Conservation (phyloP, 192 early-diverging fungal genomes). For the Diversispora epigaea region DNA sequence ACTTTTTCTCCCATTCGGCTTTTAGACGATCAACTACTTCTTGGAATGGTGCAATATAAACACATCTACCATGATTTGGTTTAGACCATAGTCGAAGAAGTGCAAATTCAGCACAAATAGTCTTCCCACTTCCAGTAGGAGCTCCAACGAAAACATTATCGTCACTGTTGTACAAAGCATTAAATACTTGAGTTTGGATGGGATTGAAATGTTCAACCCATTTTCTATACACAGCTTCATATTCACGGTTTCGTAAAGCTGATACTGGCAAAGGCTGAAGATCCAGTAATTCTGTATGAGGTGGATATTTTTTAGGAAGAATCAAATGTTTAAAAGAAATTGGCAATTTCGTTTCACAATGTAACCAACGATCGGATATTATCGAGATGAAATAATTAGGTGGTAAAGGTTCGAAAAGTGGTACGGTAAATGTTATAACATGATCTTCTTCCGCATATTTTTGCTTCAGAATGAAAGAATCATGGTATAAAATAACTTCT, state of each 20-base stretch:
- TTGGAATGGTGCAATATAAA: constrained; percentile 91
- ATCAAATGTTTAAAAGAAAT: constrained; percentile 93
- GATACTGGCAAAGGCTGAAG: constrained; percentile 83
- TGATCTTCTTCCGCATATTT: constrained; percentile 85
- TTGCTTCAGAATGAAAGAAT: constrained; percentile 88
- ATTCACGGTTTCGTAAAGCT: constrained; percentile 74
- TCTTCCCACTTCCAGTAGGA: constrained; percentile 93
- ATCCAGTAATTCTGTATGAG: constrained; percentile 94
- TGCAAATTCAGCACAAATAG: constrained; percentile 93
- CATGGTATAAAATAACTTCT: constrained; percentile 84
- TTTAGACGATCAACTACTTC: constrained; percentile 76
- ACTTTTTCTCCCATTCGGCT: constrained; percentile 80
- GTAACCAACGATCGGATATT: constrained; percentile 94
- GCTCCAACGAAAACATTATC: constrained; percentile 92
- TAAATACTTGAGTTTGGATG: constrained; percentile 95
- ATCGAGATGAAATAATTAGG: constrained; percentile 96
- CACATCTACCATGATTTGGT: constrained; percentile 62
- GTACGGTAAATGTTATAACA: constrained; percentile 84
- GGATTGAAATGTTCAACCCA: constrained; percentile 80
- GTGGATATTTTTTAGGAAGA: constrained; percentile 88
- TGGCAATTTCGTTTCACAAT: constrained; percentile 85
- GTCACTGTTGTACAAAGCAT: constrained; percentile 83
- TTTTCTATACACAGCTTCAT: constrained; percentile 65
- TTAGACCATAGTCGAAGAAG: constrained; percentile 82
- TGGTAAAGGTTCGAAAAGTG: constrained; percentile 87